Evolutionary conservation across 78 protist species (phyloP), one percentile per base, ranked within the genome.

Genomic region (Capsaspora owczarzaki): DNA sequence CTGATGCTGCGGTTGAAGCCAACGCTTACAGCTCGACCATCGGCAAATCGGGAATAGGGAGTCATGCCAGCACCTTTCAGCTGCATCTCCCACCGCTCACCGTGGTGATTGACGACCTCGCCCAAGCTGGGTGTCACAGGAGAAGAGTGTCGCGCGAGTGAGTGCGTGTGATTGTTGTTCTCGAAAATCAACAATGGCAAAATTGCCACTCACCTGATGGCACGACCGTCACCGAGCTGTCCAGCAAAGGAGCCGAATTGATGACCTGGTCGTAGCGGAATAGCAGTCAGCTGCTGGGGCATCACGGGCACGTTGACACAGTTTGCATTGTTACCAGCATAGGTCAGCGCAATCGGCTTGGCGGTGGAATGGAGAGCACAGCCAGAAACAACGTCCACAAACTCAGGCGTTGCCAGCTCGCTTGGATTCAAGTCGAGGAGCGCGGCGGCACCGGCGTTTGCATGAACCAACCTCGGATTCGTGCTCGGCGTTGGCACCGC

Each of bases 221-320:
- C 89, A 3, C 89, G 79, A 1, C 96, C 96, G 63, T 93, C 96
- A 23, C 96, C 96, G 38, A 90, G 75, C 87, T 90, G 91, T 5
- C 89, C 93, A 35, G 88, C 82, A 33, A 84, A 86, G 51, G 37
- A 44, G 0, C 89, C 91, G 43, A 90, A 90, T 37, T 85, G 92
- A 44, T 81, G 78, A 23, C 89, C n/a, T n/a, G n/a, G n/a, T n/a
- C n/a, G n/a, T n/a, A n/a, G n/a, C 89, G 44, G 79, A 51, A 43
- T 86, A 86, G 70, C 79, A 66, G 78, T 78, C 75, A 1, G 89
- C 89, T 6, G 20, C 1, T 22, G 76, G 49, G 16, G 70, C 41
- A 20, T 49, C 56, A 49, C 56, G 10, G 56, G 10, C 56, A 49
- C 56, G 10, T 49, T 49, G 10, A 16, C n/a, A 20, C 56, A 16